Base-by-base conservation (phyloP, 805 yeast species). In the Teunomyces pallodes region DNA sequence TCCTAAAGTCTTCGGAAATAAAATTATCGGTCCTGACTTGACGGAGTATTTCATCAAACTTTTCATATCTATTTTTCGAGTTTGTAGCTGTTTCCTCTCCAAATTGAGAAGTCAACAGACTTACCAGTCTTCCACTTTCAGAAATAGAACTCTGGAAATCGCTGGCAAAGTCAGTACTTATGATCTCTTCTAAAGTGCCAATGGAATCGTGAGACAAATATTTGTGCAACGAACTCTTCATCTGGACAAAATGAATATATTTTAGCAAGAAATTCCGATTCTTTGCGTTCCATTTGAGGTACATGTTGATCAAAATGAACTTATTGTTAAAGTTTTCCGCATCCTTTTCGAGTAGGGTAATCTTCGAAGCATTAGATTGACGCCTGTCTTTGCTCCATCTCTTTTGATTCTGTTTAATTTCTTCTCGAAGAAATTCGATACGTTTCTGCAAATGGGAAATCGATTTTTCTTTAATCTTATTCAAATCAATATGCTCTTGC, bases 221-320 rank as follows among this genome's bases (percentile, higher is more conserved):
- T 44, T 66, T 66, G 27, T 50, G 45, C 42, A 69, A 53, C 30
- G 54, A 54, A 12, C 61, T 56, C 35, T 54, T 57, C 29, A 68
- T 49, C 24, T 68, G 67, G 10, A 72, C 69, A 43, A 66, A 67
- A 52, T 70, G 74, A 47, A 74, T 51, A 50, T 72, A 73, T 49
- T 64, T 67, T 46, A 66, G 52, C 13, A 70, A 48, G 6, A 54
- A 48, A 40, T 74, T 69, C 26, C 77, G 55, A 43, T 68, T 69
- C 5, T 56, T 47, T 39, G 61, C 64, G 51, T 74, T 73, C 77
- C 77, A 74, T 48, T 73, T 74, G 32, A 72, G 54, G 33, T 70
- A 61, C 75, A 70, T 70, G 27, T 67, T 61, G 5, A 70, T 59
- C 12, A 72, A 57, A 7, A 71, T 56, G 45, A 74, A 73, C 49